Percentiles rank a stretch among this genome's conserved stretches.
Evolutionary conservation across 306 rosid species (phyloP).

Genomic region (Fragaria nilgerrensis): DNA sequence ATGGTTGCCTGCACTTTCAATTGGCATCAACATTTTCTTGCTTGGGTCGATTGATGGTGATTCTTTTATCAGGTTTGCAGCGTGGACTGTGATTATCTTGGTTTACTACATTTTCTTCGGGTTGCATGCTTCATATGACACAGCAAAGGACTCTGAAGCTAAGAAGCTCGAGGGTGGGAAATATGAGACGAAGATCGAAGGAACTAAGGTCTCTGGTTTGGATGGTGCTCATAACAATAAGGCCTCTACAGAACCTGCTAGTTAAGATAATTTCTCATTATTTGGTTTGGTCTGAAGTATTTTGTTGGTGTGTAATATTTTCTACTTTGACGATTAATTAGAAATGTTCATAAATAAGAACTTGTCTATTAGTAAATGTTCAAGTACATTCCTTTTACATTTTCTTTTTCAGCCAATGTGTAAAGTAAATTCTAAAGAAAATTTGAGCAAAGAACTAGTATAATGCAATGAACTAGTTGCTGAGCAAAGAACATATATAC

Average conservation of each 20-base stretch:
- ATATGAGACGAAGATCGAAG: slow-evolving; percentile 4
- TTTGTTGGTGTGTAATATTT: neutral
- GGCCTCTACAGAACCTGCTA: slow-evolving; percentile 4
- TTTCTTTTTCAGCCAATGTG: neutral
- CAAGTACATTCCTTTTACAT: neutral
- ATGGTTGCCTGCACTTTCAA: slow-evolving; percentile 66
- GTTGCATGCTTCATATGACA: slow-evolving; percentile 63
- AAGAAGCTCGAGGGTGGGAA: slow-evolving; percentile 5
- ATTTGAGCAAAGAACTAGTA: too few relatives aligned
- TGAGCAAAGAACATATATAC: too few relatives aligned
- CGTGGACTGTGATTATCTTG: slow-evolving; percentile 46
- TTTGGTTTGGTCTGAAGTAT: neutral
- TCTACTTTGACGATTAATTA: neutral
- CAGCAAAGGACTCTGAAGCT: slow-evolving; percentile 35
- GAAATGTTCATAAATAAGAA: neutral
- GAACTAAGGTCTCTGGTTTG: neutral
- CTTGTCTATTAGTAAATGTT: neutral
- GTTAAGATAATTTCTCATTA: neutral
- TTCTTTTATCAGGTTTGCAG: slow-evolving; percentile 56
- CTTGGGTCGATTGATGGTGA: slow-evolving; percentile 66
- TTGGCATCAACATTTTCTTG: slow-evolving; percentile 69
- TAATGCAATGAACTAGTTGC: too few relatives aligned
- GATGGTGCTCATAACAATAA: neutral
- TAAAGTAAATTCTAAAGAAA: neutral
- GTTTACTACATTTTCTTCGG: slow-evolving; percentile 54